Conservation (phyloP, 371 early-diverging fungal species). For the Mucor velutinosus region DNA sequence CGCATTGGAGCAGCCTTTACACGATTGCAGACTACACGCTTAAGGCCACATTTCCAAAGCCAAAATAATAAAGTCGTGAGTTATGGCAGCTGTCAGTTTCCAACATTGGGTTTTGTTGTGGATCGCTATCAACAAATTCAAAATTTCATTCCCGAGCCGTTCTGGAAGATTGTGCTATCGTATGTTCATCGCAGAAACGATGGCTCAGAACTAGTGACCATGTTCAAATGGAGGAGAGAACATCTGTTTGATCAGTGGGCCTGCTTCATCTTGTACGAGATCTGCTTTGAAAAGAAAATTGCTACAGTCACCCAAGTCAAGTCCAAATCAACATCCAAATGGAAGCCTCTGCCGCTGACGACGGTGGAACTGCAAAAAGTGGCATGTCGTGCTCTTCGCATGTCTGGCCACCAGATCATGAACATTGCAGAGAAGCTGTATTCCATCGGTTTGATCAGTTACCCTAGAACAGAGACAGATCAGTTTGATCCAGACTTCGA, state of each 20-base stretch:
- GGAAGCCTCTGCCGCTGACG: conserved; percentile 92
- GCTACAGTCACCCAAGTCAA: conserved; percentile 68
- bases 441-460: conserved; percentile 91
- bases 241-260: conserved; percentile 79
- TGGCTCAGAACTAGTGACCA: conserved; percentile 41
- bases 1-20: conserved; percentile 98
- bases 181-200: conserved; percentile 28
- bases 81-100: conserved; percentile 99
- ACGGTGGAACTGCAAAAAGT: conserved; percentile 96
- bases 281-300: conserved; percentile 60
- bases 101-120: conserved; percentile 99
- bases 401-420: conserved; percentile 90
- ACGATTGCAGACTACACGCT: conserved; percentile 86
- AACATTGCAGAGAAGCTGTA: conserved; percentile 87
- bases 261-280: conserved; percentile 73
- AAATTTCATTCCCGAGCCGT: conserved; percentile 88
- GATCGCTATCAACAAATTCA: conserved; percentile 82
- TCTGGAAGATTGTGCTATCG: conserved; percentile 88
- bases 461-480: conserved; percentile 99
- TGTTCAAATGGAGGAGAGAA: conserved; percentile 78
- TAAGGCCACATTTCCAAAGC: conserved; percentile 36
- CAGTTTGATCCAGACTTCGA: conserved; percentile 84
- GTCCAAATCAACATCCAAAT: conserved; percentile 75
- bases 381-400: conserved; percentile 70
- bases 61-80: conserved; percentile 64